Base-by-base conservation (phyloP, 805 yeast species). In the Vanderwaltozyma yarrowii region DNA sequence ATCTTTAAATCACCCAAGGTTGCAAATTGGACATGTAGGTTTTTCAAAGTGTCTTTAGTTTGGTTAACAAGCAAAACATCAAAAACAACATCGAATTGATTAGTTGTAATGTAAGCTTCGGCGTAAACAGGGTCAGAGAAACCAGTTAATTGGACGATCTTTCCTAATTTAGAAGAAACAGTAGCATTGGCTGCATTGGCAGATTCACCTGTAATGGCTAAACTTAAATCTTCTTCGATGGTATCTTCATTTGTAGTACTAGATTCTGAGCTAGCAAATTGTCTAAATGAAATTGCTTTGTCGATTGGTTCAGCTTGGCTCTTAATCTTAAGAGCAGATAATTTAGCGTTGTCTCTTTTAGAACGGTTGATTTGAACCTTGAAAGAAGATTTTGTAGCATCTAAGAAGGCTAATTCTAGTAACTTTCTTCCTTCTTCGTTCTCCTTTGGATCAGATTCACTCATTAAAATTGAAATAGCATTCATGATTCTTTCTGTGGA, bases 121-220 rank as follows among this genome's bases (percentile, higher is more conserved):
- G 96, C 97, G 59, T 92, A 92, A 25, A 92, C 94, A 16, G 97
- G 95, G 60, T 92, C 99, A 0, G 96, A 83, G 62, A 87, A 92
- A 14, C 99, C 99, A n/a, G 98, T 89, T 49, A 92, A 73, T 58
- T 85, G 97, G 35, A 86, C 78, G 52, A 94, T 83, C 61, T 85
- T 87, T 61, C 77, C 81, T 54, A 92, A 72, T 63, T 85, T 81
- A 1, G 96, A 86, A 5, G 83, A 68, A 44, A 78, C 65, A 34
- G 76, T 74, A 51, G 73, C 82, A 44, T 67, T 68, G 46, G 70
- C 73, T 6, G 70, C 60, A 23, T 69, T 65, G 20, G 69, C 64
- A 5, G 61, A 45, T 32, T 46, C 45, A 27, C 62, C 62, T 7
- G 55, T 55, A 5, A 73, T 59, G 5, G 83, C 81, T 40, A 74